Evolutionary conservation across 2,329 filamentous ascomycete species (phyloP), one percentile per base, ranked within the genome.

Genomic region (Keithomyces neogunnii): DNA sequence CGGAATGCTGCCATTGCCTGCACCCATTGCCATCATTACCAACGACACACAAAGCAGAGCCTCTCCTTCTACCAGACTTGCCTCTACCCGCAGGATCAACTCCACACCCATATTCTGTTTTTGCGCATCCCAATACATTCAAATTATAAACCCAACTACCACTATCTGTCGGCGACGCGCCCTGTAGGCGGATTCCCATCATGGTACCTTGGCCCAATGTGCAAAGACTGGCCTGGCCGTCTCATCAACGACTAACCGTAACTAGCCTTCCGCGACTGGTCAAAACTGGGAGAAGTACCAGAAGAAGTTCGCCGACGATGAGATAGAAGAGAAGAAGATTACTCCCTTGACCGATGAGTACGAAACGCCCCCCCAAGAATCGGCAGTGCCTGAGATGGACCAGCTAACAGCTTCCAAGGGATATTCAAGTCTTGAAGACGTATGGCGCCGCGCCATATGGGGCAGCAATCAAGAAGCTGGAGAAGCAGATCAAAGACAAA

Each of bases 241-340:
- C 36, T 7, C 42, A 55, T 49, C 30, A 39, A 50, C 38, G 55
- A 56, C 59, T 67, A 57, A 67, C 57, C 39, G 26, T 43, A 29
- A 53, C 49, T 82, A 96, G 91, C 91, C 91, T 80, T 92, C 88
- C 76, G 92, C 93, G 72, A 95, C 87, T 64, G 93, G 93, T 69
- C 75, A 80, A 72, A 89, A 83, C 81, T 99, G 93, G 93, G 93
- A 99, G 81, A 97, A 97, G 78, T 97, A 96, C 80, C 82, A 88
- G 76, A 96, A 97, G 81, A 91, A 85, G 67, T 99, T 89, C 67
- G 92, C 86, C 66, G 93, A 99, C 66, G 93, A 99, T 64, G 93
- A 97, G 70, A 78, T 91, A 71, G 90, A 95, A 69, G 93, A 99
- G 81, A 99, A 99, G 86, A 99, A 99, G 83, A 99, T 99, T 68